A percentile compares a stretch with the other conserved stretches of the same genome.
Conservation (phyloP, 805 yeast species). For the Torulaspora quercuum region DNA sequence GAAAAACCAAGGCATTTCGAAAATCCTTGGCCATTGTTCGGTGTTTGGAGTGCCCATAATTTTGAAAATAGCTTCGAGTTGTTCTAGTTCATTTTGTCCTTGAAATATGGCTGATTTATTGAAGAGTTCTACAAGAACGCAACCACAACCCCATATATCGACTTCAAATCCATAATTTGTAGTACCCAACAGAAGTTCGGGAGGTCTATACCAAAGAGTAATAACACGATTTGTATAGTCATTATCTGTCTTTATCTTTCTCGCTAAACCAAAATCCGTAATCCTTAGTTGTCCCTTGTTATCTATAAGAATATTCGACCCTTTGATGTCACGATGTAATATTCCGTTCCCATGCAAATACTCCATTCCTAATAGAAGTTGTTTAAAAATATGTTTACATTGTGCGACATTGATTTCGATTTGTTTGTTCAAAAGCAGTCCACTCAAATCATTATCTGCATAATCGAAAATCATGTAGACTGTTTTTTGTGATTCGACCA, state of each 20-base stretch:
- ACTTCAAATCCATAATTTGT: slow-evolving; percentile 88
- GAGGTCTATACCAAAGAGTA: slow-evolving; percentile 97
- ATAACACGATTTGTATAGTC: slow-evolving; percentile 94
- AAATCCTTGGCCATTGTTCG: slow-evolving; percentile 74
- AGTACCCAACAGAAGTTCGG: slow-evolving; percentile 85
- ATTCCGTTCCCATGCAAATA: slow-evolving; percentile 67
- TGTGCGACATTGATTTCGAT: slow-evolving; percentile 59
- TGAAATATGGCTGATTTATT: slow-evolving; percentile 74
- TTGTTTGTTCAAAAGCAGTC: slow-evolving; percentile 73
- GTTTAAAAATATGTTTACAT: slow-evolving; percentile 62
- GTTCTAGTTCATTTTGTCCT: slow-evolving; percentile 86
- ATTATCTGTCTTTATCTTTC: slow-evolving; percentile 59
- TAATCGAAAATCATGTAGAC: slow-evolving; percentile 91
- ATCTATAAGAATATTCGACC: slow-evolving; percentile 69
- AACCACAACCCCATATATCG: slow-evolving; percentile 97
- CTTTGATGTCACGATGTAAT: slow-evolving; percentile 78
- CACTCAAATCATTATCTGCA: slow-evolving; percentile 90
- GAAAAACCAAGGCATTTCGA: slow-evolving; percentile 87
- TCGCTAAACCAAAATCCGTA: slow-evolving; percentile 80
- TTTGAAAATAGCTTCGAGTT: slow-evolving; percentile 69
- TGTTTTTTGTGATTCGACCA: slow-evolving; percentile 63
- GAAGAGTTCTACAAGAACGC: slow-evolving; percentile 79
- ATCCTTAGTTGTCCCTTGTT: slow-evolving; percentile 61
- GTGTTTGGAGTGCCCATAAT: slow-evolving; percentile 83
- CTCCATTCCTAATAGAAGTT: slow-evolving; percentile 62